A percentile compares a stretch with the other conserved stretches of the same genome.
phyloP scores from a whole-genome alignment of 2,329 filamentous ascomycete species.

The Fusarium tanahbumbuense region DNA sequence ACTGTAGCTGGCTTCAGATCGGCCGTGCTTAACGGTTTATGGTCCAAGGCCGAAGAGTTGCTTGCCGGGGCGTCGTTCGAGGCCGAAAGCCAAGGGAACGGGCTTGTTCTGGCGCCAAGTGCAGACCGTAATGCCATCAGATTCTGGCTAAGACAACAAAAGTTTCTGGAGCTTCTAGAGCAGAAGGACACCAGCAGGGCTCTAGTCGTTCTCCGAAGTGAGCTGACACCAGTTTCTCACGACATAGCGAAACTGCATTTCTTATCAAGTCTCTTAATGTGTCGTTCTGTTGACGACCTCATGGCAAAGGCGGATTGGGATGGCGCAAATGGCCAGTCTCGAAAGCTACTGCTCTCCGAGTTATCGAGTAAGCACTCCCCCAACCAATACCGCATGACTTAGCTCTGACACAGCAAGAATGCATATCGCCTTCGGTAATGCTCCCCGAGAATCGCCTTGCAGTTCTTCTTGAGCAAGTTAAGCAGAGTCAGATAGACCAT shows the following conservation, averaged over 20 bases:
- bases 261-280: conserved; percentile 92
- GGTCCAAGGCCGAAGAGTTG: conserved; percentile 86
- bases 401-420: conserved; percentile 67
- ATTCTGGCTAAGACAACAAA: conserved; percentile 91
- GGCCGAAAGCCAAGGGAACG: conserved; percentile 58
- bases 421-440: conserved; percentile 96
- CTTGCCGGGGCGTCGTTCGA: conserved; percentile 68
- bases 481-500: conserved; percentile 81
- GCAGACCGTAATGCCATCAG: conserved; percentile 84
- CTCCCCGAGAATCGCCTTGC: conserved; percentile 91
- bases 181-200: conserved; percentile 77
- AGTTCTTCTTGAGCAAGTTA: conserved; percentile 83
- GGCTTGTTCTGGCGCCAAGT: conserved; percentile 78
- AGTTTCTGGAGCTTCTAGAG: conserved; percentile 92
- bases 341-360: conserved; percentile 79
- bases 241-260: conserved; percentile 82
- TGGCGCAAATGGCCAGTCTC: conserved; percentile 79
- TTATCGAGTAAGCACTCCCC: conserved; percentile 75
- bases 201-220: conserved; percentile 83
- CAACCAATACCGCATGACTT: neutral
- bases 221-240: conserved; percentile 87
- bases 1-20: conserved; percentile 87
- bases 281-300: conserved; percentile 79
- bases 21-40: conserved; percentile 83
- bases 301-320: conserved; percentile 85